Evolutionary conservation across 2,329 filamentous ascomycete species (phyloP).

Genomic region (Scortechinia acanthostroma): DNA sequence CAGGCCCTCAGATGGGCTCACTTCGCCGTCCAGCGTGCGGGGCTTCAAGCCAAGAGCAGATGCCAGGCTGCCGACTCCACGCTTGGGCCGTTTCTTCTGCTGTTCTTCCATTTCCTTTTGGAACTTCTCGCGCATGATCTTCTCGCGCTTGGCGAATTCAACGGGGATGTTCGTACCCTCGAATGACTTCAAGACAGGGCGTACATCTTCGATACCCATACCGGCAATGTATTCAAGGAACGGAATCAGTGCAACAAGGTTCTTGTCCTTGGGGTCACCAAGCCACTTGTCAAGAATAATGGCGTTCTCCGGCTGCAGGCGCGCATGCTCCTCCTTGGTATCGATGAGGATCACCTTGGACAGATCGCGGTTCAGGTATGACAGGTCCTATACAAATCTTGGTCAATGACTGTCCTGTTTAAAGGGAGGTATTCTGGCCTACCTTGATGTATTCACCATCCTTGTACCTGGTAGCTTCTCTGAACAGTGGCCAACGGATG

Average conservation of each 20-base stretch:
- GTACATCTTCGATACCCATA: constrained; percentile 83
- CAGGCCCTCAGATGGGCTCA: constrained; percentile 67
- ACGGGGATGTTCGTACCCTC: constrained; percentile 78
- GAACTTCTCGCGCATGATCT: constrained; percentile 77
- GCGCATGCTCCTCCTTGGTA: constrained; percentile 74
- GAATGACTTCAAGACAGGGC: constrained; percentile 79
- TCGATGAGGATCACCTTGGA: constrained; percentile 94
- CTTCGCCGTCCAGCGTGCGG: constrained; percentile 58
- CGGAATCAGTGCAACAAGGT: constrained; percentile 81
- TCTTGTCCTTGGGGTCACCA: constrained; percentile 74
- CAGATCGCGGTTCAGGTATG: constrained; percentile 90
- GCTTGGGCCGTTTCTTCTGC: constrained; percentile 23
- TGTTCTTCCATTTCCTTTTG: constrained; percentile 46
- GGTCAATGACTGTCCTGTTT: constrained; percentile 8
- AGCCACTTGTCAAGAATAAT: constrained; percentile 87
- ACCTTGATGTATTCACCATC: constrained; percentile 95
- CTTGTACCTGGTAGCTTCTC: constrained; percentile 95
- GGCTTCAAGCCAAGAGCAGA: constrained; percentile 71
- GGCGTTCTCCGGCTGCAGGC: constrained; percentile 90
- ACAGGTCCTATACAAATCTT: constrained; percentile 64
- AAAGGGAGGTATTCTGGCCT: constrained; percentile 12
- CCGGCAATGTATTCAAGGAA: constrained; percentile 96
- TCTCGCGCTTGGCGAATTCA: constrained; percentile 85
- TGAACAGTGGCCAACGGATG: constrained; percentile 84
- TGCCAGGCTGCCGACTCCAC: constrained; percentile 63